Evolutionary conservation across 495 filamentous ascomycete genomes (phyloP).

Genomic region (Talaromyces nanjingensis): DNA sequence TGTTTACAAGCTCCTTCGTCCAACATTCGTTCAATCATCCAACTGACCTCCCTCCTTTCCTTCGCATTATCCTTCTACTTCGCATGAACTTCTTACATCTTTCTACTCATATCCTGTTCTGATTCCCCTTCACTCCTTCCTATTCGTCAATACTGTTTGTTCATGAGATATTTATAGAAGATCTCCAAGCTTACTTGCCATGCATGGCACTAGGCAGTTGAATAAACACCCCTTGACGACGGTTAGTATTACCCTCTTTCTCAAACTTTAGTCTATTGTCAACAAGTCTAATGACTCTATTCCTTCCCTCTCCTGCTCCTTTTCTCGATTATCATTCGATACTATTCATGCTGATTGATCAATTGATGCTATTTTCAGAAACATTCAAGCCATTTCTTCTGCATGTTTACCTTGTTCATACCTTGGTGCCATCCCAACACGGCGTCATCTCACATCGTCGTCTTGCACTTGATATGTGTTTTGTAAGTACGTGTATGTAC

Average conservation of each 20-base stretch:
- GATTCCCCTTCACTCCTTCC: neutral
- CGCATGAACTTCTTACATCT: neutral
- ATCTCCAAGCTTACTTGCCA: too few species aligned
- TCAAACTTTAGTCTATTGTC: too few species aligned
- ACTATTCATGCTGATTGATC: too few species aligned
- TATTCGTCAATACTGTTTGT: neutral
- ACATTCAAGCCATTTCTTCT: neutral
- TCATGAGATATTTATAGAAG: neutral
- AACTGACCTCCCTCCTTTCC: neutral
- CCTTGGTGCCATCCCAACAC: too few species aligned
- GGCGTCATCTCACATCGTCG: neutral
- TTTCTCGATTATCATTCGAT: too few species aligned
- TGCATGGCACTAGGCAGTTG: too few species aligned
- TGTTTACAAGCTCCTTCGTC: too few species aligned
- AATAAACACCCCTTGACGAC: too few species aligned
- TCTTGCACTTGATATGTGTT: neutral
- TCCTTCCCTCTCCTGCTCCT: too few species aligned
- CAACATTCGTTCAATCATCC: too few species aligned
- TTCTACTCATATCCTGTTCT: neutral
- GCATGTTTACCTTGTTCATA: neutral
- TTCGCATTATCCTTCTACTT: neutral
- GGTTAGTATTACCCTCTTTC: neutral
- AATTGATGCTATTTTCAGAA: neutral
- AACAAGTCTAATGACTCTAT: too few species aligned
- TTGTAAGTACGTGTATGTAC: neutral